A percentile compares a stretch with the other conserved stretches of the same genome.
Conservation (phyloP, 306 rosid genomes). For the Cicer bijugum region DNA sequence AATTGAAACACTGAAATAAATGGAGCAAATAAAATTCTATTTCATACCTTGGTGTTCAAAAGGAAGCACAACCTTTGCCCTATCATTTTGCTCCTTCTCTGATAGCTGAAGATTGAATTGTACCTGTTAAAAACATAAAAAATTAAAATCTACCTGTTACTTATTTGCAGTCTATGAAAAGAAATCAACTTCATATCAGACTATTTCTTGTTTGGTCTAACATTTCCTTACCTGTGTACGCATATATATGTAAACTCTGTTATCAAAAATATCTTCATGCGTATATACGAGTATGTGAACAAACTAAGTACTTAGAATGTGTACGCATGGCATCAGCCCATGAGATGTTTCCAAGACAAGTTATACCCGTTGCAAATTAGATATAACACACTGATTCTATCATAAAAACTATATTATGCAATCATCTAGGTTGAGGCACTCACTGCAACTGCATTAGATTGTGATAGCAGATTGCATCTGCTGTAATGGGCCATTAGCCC, state of each 20-base stretch:
- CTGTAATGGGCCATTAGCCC: not conserved
- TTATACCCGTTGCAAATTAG: not conserved
- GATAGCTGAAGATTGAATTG: conserved; percentile 88
- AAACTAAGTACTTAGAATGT: conserved; percentile 16
- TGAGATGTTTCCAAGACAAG: conserved; percentile 39
- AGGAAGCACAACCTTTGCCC: conserved; percentile 91
- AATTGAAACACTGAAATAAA: conserved; percentile 2
- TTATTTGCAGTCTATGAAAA: conserved; percentile 17
- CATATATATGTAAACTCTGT: not conserved
- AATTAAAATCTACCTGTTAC: not conserved
- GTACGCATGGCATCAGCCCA: conserved; percentile 6
- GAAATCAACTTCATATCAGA: conserved; percentile 27
- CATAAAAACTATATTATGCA: not conserved
- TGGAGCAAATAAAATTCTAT: conserved; percentile 23
- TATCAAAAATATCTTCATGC: conserved; percentile 16
- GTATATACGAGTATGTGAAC: not conserved
- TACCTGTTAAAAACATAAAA: conserved; percentile 57
- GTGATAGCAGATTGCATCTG: not conserved
- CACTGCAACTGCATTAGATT: not conserved
- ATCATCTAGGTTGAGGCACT: not conserved
- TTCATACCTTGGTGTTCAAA: conserved; percentile 91
- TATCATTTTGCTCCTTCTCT: conserved; percentile 85
- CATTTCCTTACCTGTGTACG: not conserved
- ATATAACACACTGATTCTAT: conserved; percentile 10
- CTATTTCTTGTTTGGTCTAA: conserved; percentile 27